Evolutionary conservation across 192 early-diverging fungal genomes (phyloP), one percentile per base, ranked within the genome.

Genomic region (Entomortierella beljakovae): DNA sequence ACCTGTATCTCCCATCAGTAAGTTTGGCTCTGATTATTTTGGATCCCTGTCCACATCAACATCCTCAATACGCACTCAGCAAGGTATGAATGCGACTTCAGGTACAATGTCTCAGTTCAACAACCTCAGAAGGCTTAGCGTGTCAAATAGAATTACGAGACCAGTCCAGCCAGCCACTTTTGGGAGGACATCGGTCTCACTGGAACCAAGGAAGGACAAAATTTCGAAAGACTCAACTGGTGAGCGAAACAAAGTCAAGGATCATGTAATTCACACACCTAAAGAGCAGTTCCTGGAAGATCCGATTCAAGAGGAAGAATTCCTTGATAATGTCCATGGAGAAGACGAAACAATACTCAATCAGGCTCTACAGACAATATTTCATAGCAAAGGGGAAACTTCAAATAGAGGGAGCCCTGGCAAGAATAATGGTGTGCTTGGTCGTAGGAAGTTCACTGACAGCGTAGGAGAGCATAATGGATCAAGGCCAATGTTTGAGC

Each of bases 281-380:
- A 54, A 25, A 22, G 22, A 49, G 22, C 55, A 15, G 6, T 29
- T 71, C 28, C 38, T 58, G 56, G 71, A 65, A 13, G 51, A 64
- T 5, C 48, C 56, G 2, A 60, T 59, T 23, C 26, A 50, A 22
- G 62, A 60, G 40, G 54, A 58, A 40, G 55, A 49, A 6, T 31
- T 23, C 59, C 29, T 64, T 38, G 37, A 0, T 32, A 26, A 18
- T 11, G 38, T 8, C 15, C 13, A 68, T 1, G 34, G 28, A 5
- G 75, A 79, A 33, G 75, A 79, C 22, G 56, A 64, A 13, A 79
- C 75, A 16, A 37, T 79, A 1, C 56, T 79, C 23, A 69, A 70
- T 33, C 43, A 26, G 53, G 68, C 67, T 6, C 50, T 79, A 18
- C 61, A 64, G 53, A 52, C 56, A 11, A 79, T 70, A 28, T 79